phyloP scores from a whole-genome alignment of 1,284 basidiomycete genomes.

The Trametes polyzona region DNA sequence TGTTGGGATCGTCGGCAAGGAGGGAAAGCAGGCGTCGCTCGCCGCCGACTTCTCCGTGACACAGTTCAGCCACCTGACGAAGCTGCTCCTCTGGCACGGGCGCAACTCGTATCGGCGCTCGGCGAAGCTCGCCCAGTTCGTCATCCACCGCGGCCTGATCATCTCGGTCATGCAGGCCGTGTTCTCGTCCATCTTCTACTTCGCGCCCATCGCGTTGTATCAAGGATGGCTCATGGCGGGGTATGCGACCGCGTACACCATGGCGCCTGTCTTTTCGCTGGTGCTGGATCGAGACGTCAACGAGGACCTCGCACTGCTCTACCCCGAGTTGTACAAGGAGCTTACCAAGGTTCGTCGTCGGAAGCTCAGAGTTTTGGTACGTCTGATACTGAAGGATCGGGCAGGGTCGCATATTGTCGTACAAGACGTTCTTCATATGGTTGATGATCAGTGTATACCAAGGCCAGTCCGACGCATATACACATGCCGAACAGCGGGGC shows the following conservation, averaged over 20 bases:
- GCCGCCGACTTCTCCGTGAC: conserved; percentile 98
- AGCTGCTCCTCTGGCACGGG: conserved; percentile 96
- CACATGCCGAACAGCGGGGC: neutral
- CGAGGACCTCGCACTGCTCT: conserved; percentile 93
- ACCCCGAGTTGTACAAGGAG: conserved; percentile 98
- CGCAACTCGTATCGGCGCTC: conserved; percentile 98
- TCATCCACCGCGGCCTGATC: conserved; percentile 97
- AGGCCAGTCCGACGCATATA: conserved; percentile 52
- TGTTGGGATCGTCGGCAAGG: conserved; percentile 98
- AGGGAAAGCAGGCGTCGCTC: conserved; percentile 97
- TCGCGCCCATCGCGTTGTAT: conserved; percentile 97
- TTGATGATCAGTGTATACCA: conserved; percentile 98
- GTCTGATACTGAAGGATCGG: neutral
- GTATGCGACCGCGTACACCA: conserved; percentile 97
- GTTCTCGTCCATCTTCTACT: conserved; percentile 98
- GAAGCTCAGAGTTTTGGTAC: conserved; percentile 3
- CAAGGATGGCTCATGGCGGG: conserved; percentile 99
- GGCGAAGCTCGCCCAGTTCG: conserved; percentile 97
- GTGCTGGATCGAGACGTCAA: conserved; percentile 96
- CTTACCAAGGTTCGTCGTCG: conserved; percentile 77
- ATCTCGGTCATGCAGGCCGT: conserved; percentile 98
- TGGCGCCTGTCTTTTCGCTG: conserved; percentile 98
- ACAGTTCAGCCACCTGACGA: conserved; percentile 94
- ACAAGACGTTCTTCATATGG: conserved; percentile 99
- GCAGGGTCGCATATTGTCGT: conserved; percentile 89